These are phyloP conservation scores for Lodderomyces margitis DNA, from an alignment of 1,139 yeast genomes.

Conservation along the genomic window DNA sequence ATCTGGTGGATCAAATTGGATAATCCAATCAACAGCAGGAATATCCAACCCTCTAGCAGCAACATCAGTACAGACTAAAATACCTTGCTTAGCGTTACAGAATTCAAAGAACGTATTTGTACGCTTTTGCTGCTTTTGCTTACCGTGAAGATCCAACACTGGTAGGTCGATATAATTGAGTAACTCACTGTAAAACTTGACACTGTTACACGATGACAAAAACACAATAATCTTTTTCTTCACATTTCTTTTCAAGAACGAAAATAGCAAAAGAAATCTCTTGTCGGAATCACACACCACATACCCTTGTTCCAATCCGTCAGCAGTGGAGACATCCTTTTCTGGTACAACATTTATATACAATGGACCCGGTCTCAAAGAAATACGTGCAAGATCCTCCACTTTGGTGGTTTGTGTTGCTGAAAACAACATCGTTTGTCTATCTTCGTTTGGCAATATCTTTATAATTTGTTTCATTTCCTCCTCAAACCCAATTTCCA, in stretches of 20 bases:
- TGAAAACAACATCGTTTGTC: conserved; percentile 96
- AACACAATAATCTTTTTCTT: conserved; percentile 93
- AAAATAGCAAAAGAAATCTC: conserved; percentile 82
- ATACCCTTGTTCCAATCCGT: conserved; percentile 96
- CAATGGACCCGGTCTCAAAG: conserved; percentile 91
- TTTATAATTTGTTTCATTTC: conserved; percentile 97
- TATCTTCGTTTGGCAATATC: conserved; percentile 87
- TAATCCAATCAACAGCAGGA: conserved; percentile 96
- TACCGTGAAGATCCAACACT: conserved; percentile 93
- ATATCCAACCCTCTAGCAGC: conserved; percentile 98
- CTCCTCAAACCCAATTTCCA: conserved; percentile 97
- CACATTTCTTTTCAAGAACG: conserved; percentile 85
- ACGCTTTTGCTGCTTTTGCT: conserved; percentile 97
- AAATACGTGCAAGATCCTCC: conserved; percentile 95
- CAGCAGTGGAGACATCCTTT: conserved; percentile 83
- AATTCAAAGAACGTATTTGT: conserved; percentile 97
- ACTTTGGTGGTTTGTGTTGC: conserved; percentile 99
- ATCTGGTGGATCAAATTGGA: conserved; percentile 98
- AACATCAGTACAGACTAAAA: conserved; percentile 91
- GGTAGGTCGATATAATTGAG: conserved; percentile 95
- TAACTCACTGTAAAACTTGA: conserved; percentile 91
- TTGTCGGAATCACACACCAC: conserved; percentile 97
- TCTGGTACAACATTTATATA: conserved; percentile 92
- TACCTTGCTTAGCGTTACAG: conserved; percentile 94
- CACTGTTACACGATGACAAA: conserved; percentile 94